Conservation (phyloP, 2,329 filamentous ascomycete genomes). For the Colletotrichum endophyticum region DNA sequence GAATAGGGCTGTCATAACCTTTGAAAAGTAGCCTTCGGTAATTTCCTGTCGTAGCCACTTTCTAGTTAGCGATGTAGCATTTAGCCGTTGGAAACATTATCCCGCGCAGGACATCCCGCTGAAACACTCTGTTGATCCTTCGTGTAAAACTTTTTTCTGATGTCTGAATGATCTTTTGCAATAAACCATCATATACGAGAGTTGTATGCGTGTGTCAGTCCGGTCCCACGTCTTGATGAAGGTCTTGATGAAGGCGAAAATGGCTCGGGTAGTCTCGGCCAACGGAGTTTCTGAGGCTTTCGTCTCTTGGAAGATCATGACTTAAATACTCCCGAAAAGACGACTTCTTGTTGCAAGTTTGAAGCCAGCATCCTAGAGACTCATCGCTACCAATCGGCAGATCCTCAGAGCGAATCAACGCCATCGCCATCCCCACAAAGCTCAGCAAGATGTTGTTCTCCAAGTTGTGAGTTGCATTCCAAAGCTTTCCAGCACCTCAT, state of each 20-base stretch:
- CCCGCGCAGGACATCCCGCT: neutral
- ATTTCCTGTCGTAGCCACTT: neutral
- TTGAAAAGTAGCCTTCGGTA: neutral
- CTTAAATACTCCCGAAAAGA: neutral
- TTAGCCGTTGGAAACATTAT: neutral
- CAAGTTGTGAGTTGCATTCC: neutral
- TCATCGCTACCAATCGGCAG: neutral
- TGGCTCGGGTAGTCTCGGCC: neutral
- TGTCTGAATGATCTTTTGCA: neutral
- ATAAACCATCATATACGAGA: neutral
- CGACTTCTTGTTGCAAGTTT: neutral
- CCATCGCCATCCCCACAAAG: accelerated
- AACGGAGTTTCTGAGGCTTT: neutral
- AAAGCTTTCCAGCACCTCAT: neutral
- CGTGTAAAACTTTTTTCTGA: neutral
- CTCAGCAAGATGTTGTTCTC: neutral
- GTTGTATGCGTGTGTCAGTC: neutral
- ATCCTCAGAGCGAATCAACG: neutral
- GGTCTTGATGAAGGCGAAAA: neutral
- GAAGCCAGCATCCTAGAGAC: neutral
- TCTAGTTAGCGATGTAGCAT: neutral
- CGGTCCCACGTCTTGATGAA: neutral
- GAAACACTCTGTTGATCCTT: neutral
- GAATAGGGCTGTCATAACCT: neutral
- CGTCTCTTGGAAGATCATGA: neutral